Evolutionary conservation across 331 rosid genomes (phyloP), one percentile per base, ranked within the genome.

Genomic region (Malus hybrid): DNA sequence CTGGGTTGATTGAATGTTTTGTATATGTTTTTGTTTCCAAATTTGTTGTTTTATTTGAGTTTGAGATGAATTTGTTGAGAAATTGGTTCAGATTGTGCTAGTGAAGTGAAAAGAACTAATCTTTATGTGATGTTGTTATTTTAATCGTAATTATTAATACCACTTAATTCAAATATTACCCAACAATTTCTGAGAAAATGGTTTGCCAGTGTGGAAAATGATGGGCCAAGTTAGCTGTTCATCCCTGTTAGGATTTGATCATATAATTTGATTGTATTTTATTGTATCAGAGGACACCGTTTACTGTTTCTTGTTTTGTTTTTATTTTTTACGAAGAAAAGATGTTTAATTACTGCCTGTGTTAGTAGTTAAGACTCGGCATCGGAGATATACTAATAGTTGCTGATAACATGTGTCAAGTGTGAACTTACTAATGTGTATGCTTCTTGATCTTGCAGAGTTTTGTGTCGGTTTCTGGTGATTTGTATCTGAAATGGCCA

Each of bases 401-500:
- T 9, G 16, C 65, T 44, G 54, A 73, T 64, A 64, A 12, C 19
- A 65, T 48, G 31, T 10, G 24, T 50, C 19, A 75, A 20, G 18
- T 65, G 8, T 46, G 56, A 22, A 44, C 33, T 20, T 67, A 42
- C 55, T 20, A 3, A 29, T 16, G 14, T 7, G 57, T 46, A 7
- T 52, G 44, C 60, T 54, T 75, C 13, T 54, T 16, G 42, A 65
- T 78, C 48, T 74, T 82, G 73, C 74, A 69, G 77, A 70, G 3
- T 6, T 67, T 60, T 65, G 28, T 39, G 75, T 57, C 36, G 52
- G 31, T 72, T 74, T 70, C 71, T 64, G 27, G 71, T 54, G 71
- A 62, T 80, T 61, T 68, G 57, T 39, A 12, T 78, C 24, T 6
- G 50, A 69, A 67, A 71, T 79, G 86, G 77, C 71, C 72, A 20